Percentiles rank a stretch among this genome's conserved stretches.
phyloP scores from a whole-genome alignment of 2,329 filamentous ascomycete species.

The Botrytis paeoniae region DNA sequence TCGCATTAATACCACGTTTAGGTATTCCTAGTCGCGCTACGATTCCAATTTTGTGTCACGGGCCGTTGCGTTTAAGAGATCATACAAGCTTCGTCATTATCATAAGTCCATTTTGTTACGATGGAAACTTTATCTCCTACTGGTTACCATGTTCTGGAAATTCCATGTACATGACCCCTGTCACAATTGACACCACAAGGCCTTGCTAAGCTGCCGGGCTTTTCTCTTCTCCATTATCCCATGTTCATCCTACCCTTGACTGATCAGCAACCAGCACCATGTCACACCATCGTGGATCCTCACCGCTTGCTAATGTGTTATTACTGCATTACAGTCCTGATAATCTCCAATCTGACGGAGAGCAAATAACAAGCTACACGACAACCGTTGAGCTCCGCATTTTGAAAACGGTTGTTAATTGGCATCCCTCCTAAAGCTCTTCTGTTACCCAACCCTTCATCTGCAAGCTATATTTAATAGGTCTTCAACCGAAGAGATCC shows the following conservation, averaged over 20 bases:
- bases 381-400: constrained; percentile 20
- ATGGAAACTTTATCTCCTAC: constrained; percentile 13
- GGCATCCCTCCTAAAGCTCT: constrained; percentile 7
- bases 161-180: constrained; percentile 13
- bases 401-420: constrained; percentile 15
- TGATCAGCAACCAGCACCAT: constrained; percentile 18
- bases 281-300: constrained; percentile 16
- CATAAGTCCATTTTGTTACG: constrained; percentile 1
- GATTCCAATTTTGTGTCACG: constrained; percentile 16
- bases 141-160: constrained; percentile 14
- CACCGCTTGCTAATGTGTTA: constrained; percentile 17
- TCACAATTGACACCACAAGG: constrained; percentile 8
- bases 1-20: constrained; percentile 14
- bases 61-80: constrained; percentile 18
- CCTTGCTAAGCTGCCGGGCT: constrained; percentile 10
- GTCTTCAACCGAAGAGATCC: neutral
- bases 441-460: constrained; percentile 4
- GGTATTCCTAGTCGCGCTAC: constrained; percentile 5
- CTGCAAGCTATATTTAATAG: constrained; percentile 2
- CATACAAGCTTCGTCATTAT: constrained; percentile 18
- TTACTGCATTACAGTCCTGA: constrained; percentile 19
- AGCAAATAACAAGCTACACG: constrained; percentile 6
- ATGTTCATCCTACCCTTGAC: constrained; percentile 15
- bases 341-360: constrained; percentile 14
- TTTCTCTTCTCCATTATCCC: constrained; percentile 5